Evolutionary conservation across 306 rosid species (phyloP), one percentile per base, ranked within the genome.

Genomic region (Calophaca sinica): DNA sequence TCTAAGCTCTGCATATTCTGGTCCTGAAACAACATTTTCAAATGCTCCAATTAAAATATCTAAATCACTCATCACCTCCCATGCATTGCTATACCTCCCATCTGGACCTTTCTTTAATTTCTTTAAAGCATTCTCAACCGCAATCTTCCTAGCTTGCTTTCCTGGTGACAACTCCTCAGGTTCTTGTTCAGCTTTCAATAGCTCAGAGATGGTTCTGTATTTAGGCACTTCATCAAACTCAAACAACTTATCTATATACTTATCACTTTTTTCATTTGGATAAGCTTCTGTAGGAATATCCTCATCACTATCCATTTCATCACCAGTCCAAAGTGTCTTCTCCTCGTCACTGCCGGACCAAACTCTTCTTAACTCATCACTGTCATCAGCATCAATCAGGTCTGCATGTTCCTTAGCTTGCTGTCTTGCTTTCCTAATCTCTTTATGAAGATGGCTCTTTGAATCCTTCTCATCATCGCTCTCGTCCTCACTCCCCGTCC

Each of bases 281-380:
- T 87, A 87, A 57, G 98, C 91, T 82, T 90, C 93, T 3, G 93
- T 88, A 9, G 94, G 96, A 82, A 87, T 73, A 76, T 93, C 96
- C 1, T 86, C 84, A 0, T 90, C 98, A 1, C 82, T 90, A 13
- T 93, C 98, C 68, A 86, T 88, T 74, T 93, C 98, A 74, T 90
- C 91, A 13, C 96, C 94, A 5, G 94, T 93, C 96, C 96, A 93
- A 4, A 90, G 77, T n/a, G 96, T 88, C 84, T 88, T 93, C 84
- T 93, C 98, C 65, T 86, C 96, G 53, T 93, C 98, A 68, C 93
- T 90, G 73, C 86, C 94, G 3, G 96, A 93, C 94, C 93, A 90
- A 35, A 93, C 91, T 78, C 98, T 93, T 79, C 83, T 75, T 83
- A 93, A 73, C 74, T 90, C 98, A 70, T 93, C 94, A 58, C 94